A percentile compares a stretch with the other conserved stretches of the same genome.
Evolutionary conservation across 2,329 filamentous ascomycete genomes (phyloP).

Genomic region (Tolypocladium ophioglossoides): DNA sequence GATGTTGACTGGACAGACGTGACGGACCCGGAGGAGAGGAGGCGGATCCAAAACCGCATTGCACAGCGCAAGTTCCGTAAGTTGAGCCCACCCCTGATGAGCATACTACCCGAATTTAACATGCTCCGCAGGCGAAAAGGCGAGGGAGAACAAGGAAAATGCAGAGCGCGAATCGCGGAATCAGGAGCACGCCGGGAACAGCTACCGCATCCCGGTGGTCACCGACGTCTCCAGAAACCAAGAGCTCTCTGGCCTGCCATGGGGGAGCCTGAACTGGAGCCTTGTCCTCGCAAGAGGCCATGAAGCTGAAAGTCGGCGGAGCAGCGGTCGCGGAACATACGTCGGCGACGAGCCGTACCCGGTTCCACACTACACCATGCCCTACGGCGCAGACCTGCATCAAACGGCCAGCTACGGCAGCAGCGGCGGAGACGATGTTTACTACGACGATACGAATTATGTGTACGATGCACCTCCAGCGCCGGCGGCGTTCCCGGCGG

Average conservation of each 20-base stretch:
- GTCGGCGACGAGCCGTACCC: conserved; percentile 22
- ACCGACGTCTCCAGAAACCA: conserved; percentile 40
- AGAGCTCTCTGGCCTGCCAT: conserved; percentile 55
- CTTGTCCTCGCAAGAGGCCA: conserved; percentile 41
- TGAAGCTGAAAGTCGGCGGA: conserved; percentile 33
- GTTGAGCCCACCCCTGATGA: conserved; percentile 12
- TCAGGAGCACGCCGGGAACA: conserved; percentile 49
- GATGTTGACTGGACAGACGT: conserved; percentile 60
- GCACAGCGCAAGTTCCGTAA: conserved; percentile 68
- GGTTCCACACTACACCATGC: conserved; percentile 15
- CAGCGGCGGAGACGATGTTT: conserved; percentile 21
- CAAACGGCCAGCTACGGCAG: conserved; percentile 22
- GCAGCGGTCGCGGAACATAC: conserved; percentile 27
- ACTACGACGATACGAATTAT: conserved; percentile 18
- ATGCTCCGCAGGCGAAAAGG: conserved; percentile 50
- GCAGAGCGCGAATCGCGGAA: conserved; percentile 54
- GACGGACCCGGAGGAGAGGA: conserved; percentile 58
- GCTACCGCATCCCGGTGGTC: conserved; percentile 51
- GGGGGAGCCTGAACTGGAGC: conserved; percentile 58
- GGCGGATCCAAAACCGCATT: conserved; percentile 66
- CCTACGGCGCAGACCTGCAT: conserved; percentile 10
- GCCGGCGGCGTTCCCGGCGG: conserved; percentile 1
- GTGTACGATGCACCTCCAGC: conserved; percentile 13
- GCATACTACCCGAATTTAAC: conserved; percentile 3
- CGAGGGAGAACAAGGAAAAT: conserved; percentile 56